These are phyloP conservation scores for Cadophora sp. DNA, from an alignment of 2,329 filamentous ascomycete species.

Conservation along the genomic window DNA sequence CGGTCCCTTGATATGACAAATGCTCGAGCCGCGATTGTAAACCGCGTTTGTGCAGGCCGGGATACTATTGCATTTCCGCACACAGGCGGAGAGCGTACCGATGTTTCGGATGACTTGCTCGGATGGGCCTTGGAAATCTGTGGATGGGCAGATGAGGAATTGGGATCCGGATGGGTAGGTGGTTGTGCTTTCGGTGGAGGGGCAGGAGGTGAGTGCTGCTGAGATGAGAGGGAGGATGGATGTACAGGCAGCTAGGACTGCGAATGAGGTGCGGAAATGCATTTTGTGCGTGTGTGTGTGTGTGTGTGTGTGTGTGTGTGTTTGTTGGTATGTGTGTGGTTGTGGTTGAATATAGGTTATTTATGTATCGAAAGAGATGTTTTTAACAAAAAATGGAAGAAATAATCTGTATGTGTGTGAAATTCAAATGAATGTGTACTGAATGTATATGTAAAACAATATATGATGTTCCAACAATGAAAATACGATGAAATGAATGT, in stretches of 20 bases:
- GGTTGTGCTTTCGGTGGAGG: background rate
- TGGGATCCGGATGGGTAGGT: background rate
- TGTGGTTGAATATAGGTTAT: background rate
- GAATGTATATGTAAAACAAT: background rate
- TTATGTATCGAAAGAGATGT: too few relatives aligned
- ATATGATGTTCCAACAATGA: too few relatives aligned
- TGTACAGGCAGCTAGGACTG: background rate
- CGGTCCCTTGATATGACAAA: constrained; percentile 6
- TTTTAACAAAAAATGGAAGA: background rate
- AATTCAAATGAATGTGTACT: background rate
- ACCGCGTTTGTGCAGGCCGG: constrained; percentile 7
- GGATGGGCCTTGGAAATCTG: constrained; percentile 1
- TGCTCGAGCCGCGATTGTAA: background rate
- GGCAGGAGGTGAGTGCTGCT: background rate
- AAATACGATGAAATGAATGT: background rate
- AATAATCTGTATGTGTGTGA: background rate
- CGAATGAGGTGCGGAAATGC: background rate
- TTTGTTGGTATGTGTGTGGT: background rate
- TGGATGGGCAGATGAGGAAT: constrained; percentile 1
- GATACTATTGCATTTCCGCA: background rate
- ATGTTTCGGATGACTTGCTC: constrained; percentile 3
- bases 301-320: background rate
- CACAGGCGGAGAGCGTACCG: background rate
- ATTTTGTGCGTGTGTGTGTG: background rate
- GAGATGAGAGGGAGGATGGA: background rate